Percentiles rank a stretch among this genome's conserved stretches.
Conservation (phyloP, 148 eudicot genomes). For the Rhododendron henanense region DNA sequence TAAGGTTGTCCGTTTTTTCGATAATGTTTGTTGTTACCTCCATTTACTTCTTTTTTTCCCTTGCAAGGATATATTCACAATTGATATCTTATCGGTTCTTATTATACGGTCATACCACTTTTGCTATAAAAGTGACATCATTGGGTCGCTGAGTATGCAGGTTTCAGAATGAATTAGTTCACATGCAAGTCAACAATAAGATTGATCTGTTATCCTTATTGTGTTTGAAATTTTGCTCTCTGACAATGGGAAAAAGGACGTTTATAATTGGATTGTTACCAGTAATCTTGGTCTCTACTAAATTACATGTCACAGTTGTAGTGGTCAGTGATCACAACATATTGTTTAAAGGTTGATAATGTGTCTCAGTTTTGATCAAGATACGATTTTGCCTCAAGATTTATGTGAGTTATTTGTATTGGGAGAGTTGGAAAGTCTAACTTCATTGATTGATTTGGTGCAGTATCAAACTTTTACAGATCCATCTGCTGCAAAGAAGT, state of each 20-base stretch:
- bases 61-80: neutral
- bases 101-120: neutral
- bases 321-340: neutral
- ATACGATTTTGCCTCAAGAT: neutral
- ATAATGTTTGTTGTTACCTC: neutral
- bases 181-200: neutral
- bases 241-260: neutral
- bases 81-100: neutral
- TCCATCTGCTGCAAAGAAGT: conserved; percentile 71
- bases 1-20: conserved; percentile 44
- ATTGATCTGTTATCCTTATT: neutral
- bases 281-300: neutral
- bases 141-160: neutral
- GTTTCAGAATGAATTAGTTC: neutral
- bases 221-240: neutral
- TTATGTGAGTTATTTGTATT: neutral
- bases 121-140: neutral
- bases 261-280: neutral
- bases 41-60: neutral
- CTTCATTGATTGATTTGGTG: conserved; percentile 24
- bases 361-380: neutral
- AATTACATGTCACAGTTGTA: neutral
- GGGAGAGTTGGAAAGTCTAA: neutral
- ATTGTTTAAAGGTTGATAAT: neutral
- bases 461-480: conserved; percentile 87